These are phyloP conservation scores for Nemania bipapillata DNA, from an alignment of 2,329 filamentous ascomycete species.

Conservation along the genomic window DNA sequence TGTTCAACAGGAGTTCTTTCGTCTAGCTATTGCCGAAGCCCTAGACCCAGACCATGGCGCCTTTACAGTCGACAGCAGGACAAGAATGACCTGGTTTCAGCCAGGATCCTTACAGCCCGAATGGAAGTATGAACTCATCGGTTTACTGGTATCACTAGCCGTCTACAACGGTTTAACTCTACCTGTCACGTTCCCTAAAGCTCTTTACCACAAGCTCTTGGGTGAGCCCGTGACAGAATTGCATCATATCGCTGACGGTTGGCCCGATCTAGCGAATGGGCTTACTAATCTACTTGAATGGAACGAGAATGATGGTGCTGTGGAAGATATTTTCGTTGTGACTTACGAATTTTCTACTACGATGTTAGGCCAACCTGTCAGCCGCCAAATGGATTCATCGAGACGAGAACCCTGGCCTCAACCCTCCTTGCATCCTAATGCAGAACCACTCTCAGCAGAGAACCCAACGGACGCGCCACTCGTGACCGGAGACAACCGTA, in stretches of 20 bases:
- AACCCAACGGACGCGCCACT: slow-evolving; percentile 69
- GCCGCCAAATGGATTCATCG: slow-evolving; percentile 64
- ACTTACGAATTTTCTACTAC: slow-evolving; percentile 85
- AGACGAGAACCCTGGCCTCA: slow-evolving; percentile 65
- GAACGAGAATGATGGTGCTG: slow-evolving; percentile 77
- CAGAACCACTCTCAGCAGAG: slow-evolving; percentile 49
- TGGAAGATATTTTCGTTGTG: slow-evolving; percentile 82
- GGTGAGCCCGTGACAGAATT: slow-evolving; percentile 74
- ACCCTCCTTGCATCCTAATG: slow-evolving; percentile 51
- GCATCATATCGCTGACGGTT: slow-evolving; percentile 84
- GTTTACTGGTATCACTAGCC: slow-evolving; percentile 86
- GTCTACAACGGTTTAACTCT: slow-evolving; percentile 93
- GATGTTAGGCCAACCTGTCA: slow-evolving; percentile 67
- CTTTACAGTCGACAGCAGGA: slow-evolving; percentile 81
- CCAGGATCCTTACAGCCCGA: slow-evolving; percentile 82
- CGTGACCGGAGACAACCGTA: slow-evolving; percentile 84
- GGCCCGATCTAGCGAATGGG: slow-evolving; percentile 82
- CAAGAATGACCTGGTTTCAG: slow-evolving; percentile 87
- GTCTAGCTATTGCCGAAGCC: slow-evolving; percentile 81
- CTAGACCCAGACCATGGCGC: slow-evolving; percentile 81
- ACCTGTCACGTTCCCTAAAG: slow-evolving; percentile 86
- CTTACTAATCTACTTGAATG: slow-evolving; percentile 79
- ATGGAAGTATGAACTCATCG: slow-evolving; percentile 91
- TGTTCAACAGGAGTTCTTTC: slow-evolving; percentile 96
- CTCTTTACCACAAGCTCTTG: slow-evolving; percentile 83